Evolutionary conservation across 495 filamentous ascomycete species (phyloP).

Genomic region (Parathielavia appendiculata): DNA sequence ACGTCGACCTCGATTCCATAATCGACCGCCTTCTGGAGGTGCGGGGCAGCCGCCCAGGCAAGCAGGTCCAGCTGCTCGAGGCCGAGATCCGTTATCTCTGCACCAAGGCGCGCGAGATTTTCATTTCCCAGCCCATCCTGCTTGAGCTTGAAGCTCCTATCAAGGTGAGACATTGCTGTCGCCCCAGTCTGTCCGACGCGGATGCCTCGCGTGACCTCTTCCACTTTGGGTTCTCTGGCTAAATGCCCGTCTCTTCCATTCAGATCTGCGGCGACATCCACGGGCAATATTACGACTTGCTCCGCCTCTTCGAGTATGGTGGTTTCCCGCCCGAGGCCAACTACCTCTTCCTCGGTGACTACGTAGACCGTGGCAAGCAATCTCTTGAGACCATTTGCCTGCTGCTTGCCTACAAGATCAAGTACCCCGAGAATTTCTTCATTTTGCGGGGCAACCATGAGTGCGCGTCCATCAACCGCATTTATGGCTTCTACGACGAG

Average conservation of each 20-base stretch:
- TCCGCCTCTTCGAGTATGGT: conserved; percentile 97
- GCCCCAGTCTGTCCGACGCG: background rate
- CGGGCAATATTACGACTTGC: conserved; percentile 97
- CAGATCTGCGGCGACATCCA: conserved; percentile 99
- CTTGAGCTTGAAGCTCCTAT: conserved; percentile 97
- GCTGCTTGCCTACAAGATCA: conserved; percentile 98
- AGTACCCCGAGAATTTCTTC: conserved; percentile 99
- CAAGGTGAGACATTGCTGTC: conserved; percentile 61
- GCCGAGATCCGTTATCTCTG: conserved; percentile 96
- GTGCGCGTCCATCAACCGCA: conserved; percentile 99
- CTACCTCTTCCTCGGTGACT: conserved; percentile 98
- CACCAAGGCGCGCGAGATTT: conserved; percentile 98
- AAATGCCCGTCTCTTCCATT: conserved; percentile 10
- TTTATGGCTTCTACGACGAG: conserved; percentile 99
- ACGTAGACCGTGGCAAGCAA: conserved; percentile 98
- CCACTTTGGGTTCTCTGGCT: conserved; percentile 11
- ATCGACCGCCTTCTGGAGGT: conserved; percentile 98
- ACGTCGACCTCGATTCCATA: conserved; percentile 98
- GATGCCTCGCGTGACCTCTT: conserved; percentile 7
- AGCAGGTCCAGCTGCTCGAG: conserved; percentile 96
- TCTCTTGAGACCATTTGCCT: conserved; percentile 99
- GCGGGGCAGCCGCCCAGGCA: conserved; percentile 93
- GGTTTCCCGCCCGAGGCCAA: conserved; percentile 98
- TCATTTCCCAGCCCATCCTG: conserved; percentile 98
- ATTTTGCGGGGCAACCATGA: conserved; percentile 98